These are phyloP conservation scores for Phaseolus lunatus DNA, from an alignment of 306 rosid genomes.

Conservation along the genomic window DNA sequence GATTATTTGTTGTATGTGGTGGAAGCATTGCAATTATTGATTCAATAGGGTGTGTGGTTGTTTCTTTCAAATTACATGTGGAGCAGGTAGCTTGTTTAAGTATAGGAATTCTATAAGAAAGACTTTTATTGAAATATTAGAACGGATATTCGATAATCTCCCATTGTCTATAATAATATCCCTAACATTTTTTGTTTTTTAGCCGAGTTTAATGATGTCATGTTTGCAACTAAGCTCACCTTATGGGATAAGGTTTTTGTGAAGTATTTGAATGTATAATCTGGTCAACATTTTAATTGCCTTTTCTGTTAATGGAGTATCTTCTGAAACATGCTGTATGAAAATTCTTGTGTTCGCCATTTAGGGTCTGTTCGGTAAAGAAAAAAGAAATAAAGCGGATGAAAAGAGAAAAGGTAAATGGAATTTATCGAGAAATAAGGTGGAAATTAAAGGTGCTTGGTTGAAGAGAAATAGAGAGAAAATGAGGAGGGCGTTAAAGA, in stretches of 20 bases:
- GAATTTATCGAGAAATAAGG: too few species aligned
- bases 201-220: background rate
- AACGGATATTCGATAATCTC: background rate
- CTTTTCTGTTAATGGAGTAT: background rate
- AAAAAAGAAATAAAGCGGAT: too few species aligned
- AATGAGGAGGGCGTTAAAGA: too few species aligned
- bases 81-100: background rate
- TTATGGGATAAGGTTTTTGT: background rate
- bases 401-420: too few species aligned
- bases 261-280: conserved; percentile 22
- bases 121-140: conserved; percentile 5
- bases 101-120: background rate
- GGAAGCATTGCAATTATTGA: background rate
- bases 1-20: background rate
- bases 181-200: background rate
- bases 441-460: too few species aligned
- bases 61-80: conserved; percentile 14
- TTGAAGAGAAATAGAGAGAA: too few species aligned
- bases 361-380: background rate
- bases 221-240: background rate
- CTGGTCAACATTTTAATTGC: background rate
- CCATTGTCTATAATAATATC: background rate
- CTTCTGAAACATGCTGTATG: background rate
- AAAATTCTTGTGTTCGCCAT: conserved; percentile 6
- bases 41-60: background rate